Percentiles rank a stretch among this genome's conserved stretches.
Conservation (phyloP, 1,284 basidiomycete genomes). For the Microbotryum violaceum region DNA sequence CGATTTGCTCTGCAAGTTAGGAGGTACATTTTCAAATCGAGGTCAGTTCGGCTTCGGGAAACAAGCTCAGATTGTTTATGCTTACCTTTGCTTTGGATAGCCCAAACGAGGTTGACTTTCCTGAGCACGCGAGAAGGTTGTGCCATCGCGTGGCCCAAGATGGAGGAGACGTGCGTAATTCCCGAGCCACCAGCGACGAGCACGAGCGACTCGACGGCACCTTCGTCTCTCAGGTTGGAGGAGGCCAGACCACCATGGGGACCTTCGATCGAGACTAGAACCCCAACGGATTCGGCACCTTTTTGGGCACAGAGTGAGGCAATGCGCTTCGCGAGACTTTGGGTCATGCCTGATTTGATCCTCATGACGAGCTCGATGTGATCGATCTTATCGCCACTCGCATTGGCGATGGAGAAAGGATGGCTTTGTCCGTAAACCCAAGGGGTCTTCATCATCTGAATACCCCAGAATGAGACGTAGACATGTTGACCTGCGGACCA, state of each 20-base stretch:
- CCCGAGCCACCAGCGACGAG: constrained; percentile 25
- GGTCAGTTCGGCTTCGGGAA: not conserved
- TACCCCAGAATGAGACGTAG: constrained; percentile 28
- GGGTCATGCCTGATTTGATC: constrained; percentile 21
- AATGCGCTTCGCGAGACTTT: constrained; percentile 14
- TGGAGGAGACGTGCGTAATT: constrained; percentile 13
- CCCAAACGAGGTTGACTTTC: constrained; percentile 25
- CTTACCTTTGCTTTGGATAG: constrained; percentile 13
- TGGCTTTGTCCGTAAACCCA: constrained; percentile 23
- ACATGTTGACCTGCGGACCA: constrained; percentile 19
- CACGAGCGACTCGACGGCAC: constrained; percentile 11
- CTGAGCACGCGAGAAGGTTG: not conserved
- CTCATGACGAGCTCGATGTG: constrained; percentile 25
- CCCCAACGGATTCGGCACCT: not conserved
- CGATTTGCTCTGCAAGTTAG: constrained; percentile 10
- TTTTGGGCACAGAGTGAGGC: not conserved
- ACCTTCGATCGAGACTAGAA: constrained; percentile 19
- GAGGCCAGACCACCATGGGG: constrained; percentile 8
- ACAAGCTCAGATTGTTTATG: no score
- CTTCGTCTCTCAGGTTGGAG: not conserved
- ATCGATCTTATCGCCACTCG: not conserved
- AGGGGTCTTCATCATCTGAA: constrained; percentile 8
- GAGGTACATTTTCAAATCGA: no score
- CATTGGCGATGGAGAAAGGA: constrained; percentile 27
- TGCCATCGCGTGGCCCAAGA: constrained; percentile 1